Conservation (phyloP, 768 basidiomycete species). For the Macrolepiota dolichaula region DNA sequence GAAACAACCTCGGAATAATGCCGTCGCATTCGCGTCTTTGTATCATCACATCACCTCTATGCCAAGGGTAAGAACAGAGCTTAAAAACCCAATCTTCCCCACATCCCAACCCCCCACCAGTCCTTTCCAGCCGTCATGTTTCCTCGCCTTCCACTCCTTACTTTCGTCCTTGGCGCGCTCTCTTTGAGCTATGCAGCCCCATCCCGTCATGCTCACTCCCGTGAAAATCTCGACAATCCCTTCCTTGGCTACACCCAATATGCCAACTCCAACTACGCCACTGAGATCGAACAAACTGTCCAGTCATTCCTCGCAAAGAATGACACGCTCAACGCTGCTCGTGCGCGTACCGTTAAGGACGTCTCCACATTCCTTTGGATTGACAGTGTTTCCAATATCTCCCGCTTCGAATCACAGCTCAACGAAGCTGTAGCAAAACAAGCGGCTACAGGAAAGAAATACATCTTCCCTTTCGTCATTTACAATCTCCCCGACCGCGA, state of each 20-base stretch:
- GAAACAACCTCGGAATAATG: background rate
- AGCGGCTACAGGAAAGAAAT: constrained; percentile 12
- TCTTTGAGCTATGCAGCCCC: background rate
- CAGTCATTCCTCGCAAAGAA: constrained; percentile 13
- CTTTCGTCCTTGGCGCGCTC: background rate
- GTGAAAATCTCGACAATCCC: constrained; percentile 11
- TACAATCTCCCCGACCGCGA: constrained; percentile 34
- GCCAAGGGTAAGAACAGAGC: background rate
- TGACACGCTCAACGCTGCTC: constrained; percentile 16
- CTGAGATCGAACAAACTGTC: constrained; percentile 18
- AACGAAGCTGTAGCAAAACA: constrained; percentile 4
- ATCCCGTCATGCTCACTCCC: background rate
- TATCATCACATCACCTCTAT: background rate
- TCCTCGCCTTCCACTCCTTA: constrained; percentile 4
- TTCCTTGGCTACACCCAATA: constrained; percentile 15
- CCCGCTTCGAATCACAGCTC: constrained; percentile 7
- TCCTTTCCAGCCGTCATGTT: background rate
- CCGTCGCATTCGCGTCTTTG: background rate
- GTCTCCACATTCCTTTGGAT: constrained; percentile 22
- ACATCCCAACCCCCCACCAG: background rate
- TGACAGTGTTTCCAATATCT: constrained; percentile 2
- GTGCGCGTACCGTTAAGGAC: constrained; percentile 16
- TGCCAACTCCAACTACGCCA: constrained; percentile 17
- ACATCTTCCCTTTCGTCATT: constrained; percentile 27
- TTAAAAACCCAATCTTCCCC: background rate